Percentiles rank a stretch among this genome's conserved stretches.
Evolutionary conservation across 805 yeast genomes (phyloP).

Genomic region (Grigorovia yakushimaensis): DNA sequence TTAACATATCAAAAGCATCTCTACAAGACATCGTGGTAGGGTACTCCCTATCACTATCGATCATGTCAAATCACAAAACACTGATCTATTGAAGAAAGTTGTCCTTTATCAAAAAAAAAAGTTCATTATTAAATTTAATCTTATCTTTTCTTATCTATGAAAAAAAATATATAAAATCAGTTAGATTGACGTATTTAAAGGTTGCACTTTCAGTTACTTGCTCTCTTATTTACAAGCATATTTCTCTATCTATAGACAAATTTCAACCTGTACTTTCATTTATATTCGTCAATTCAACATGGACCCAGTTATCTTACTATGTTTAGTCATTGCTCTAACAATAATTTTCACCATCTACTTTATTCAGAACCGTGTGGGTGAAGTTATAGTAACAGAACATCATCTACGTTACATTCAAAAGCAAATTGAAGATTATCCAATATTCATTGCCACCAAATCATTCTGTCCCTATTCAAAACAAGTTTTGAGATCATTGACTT

Average conservation of each 20-base stretch:
- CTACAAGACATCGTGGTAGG: constrained; percentile 55
- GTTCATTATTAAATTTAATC: too few species aligned
- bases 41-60: constrained; percentile 5
- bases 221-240: too few species aligned
- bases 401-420: constrained; percentile 46
- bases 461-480: constrained; percentile 59
- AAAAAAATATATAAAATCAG: too few species aligned
- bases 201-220: too few species aligned
- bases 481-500: constrained; percentile 31
- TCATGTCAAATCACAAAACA: not conserved
- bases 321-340: not conserved
- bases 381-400: constrained; percentile 47
- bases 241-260: too few species aligned
- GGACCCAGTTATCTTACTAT: not conserved
- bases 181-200: too few species aligned
- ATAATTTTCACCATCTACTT: not conserved
- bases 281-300: not conserved
- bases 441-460: constrained; percentile 75
- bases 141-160: too few species aligned
- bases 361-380: not conserved
- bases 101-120: not conserved
- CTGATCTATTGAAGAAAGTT: not conserved
- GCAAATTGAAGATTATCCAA: constrained; percentile 52
- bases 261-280: too few species aligned
- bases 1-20: constrained; percentile 79